Evolutionary conservation across 1,139 yeast genomes (phyloP), one percentile per base, ranked within the genome.

Genomic region (Meyerozyma carpophila): DNA sequence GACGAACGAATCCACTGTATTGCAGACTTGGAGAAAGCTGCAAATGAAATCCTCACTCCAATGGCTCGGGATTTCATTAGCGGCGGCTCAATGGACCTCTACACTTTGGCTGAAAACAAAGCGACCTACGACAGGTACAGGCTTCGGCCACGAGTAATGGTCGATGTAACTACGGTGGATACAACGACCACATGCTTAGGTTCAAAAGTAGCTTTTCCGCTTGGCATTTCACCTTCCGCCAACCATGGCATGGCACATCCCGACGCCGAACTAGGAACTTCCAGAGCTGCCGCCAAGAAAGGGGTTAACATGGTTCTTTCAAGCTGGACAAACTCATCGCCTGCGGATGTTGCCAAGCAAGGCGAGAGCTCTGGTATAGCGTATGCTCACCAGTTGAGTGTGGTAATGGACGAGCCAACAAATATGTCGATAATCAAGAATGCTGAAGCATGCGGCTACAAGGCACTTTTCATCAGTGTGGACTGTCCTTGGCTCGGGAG

Each of bases 401-500:
- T 34, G 10, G 37, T 34, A 16, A 16, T 11, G 16, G 26, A 34
- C 16, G 26, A 34, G 16, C n/a, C 21, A 20, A 34, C 37, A 3
- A 34, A 34, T 18, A 9, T 9, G 26, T 18, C 37, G 14, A 41
- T 52, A 36, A 52, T 52, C 9, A 47, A 47, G 34, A 54, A 51
- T 20, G 56, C 56, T 1, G 56, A 51, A 24, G 45, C 44, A 29
- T 40, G 54, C 6, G 56, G 56, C 3, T 43, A 50, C 38, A 52
- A 52, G 41, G 56, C 53, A 2, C 47, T 52, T 8, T 52, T 52
- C 44, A 50, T 52, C 16, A 52, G 54, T 6, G 56, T 52, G 13
- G 56, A 52, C 26, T 54, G 54, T 8, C 56, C 56, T 0, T 54
- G 51, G 37, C 37, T 52, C 36, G 56, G 56, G 10, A 36, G 54